phyloP scores from a whole-genome alignment of 2,329 filamentous ascomycete genomes.

The Cladophialophora carrionii region DNA sequence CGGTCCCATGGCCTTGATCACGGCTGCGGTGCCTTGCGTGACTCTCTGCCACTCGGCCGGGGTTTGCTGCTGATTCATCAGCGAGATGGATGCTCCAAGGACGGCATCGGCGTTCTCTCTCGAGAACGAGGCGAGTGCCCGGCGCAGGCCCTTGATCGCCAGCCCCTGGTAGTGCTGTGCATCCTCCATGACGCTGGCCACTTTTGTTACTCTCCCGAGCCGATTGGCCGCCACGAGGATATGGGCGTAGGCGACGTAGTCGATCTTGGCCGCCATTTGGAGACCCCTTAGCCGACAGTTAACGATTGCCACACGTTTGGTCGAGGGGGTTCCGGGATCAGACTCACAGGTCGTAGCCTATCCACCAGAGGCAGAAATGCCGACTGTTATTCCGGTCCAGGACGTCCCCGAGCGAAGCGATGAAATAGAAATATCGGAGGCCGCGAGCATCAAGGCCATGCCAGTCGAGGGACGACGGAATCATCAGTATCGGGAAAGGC shows the following conservation, averaged over 20 bases:
- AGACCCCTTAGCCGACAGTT: conserved; percentile 5
- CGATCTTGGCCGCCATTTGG: conserved; percentile 17
- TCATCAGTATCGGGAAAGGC: conserved; percentile 9
- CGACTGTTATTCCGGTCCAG: conserved; percentile 10
- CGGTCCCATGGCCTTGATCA: conserved; percentile 10
- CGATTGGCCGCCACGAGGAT: conserved; percentile 19
- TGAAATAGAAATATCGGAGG: conserved; percentile 17
- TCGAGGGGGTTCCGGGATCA: neutral
- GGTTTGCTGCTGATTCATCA: conserved; percentile 46
- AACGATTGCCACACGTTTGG: neutral
- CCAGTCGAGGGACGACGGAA: conserved; percentile 13
- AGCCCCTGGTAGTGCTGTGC: conserved; percentile 72
- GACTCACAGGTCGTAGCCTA: conserved; percentile 15
- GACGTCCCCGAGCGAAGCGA: conserved; percentile 1
- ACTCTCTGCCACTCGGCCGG: conserved; percentile 12
- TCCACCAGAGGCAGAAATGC: conserved; percentile 15
- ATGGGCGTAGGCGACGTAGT: conserved; percentile 17
- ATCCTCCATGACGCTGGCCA: conserved; percentile 18
- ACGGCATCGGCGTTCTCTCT: conserved; percentile 85
- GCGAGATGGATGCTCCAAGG: conserved; percentile 81
- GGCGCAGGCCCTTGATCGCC: conserved; percentile 82
- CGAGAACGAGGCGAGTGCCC: conserved; percentile 81
- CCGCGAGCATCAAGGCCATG: conserved; percentile 11
- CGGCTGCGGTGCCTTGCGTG: conserved; percentile 14
- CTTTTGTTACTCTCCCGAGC: conserved; percentile 11